phyloP scores from a whole-genome alignment of 371 early-diverging fungal genomes.

The Mucor circinelloides region DNA sequence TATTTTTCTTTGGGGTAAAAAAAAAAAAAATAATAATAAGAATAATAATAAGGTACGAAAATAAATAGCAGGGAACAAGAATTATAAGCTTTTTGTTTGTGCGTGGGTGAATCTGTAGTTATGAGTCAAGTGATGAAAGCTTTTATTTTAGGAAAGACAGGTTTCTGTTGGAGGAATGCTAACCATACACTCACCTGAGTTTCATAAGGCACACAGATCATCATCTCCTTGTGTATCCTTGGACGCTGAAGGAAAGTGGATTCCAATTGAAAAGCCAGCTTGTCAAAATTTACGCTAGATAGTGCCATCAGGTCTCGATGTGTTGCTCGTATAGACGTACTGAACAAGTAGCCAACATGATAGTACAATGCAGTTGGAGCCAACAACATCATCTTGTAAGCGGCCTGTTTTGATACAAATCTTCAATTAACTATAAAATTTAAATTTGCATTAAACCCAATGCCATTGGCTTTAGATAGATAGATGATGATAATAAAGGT shows the following conservation, averaged over 20 bases:
- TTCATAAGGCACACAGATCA: constrained; percentile 1
- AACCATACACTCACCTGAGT: not conserved
- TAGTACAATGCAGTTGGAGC: too few species aligned
- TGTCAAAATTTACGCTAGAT: not conserved
- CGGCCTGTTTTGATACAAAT: not conserved
- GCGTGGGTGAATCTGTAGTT: constrained; percentile 10
- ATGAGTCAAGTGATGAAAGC: constrained; percentile 11
- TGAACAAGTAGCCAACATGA: too few species aligned
- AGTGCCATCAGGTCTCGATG: not conserved
- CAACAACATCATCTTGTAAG: not conserved
- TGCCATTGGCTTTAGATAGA: not conserved
- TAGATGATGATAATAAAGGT: not conserved
- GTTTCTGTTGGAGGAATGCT: not conserved
- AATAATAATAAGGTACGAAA: not conserved
- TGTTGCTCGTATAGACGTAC: not conserved
- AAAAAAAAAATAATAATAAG: not conserved
- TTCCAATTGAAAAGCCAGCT: not conserved
- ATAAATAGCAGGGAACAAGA: not conserved
- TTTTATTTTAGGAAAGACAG: constrained; percentile 6
- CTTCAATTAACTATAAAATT: not conserved
- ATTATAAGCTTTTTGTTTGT: constrained; percentile 7
- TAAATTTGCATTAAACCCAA: constrained; percentile 9
- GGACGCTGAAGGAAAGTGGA: not conserved
- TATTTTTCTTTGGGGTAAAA: constrained; percentile 1
- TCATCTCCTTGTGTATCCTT: not conserved